Evolutionary conservation across 2,329 filamentous ascomycete genomes (phyloP).

Genomic region (Alternaria arbusti): DNA sequence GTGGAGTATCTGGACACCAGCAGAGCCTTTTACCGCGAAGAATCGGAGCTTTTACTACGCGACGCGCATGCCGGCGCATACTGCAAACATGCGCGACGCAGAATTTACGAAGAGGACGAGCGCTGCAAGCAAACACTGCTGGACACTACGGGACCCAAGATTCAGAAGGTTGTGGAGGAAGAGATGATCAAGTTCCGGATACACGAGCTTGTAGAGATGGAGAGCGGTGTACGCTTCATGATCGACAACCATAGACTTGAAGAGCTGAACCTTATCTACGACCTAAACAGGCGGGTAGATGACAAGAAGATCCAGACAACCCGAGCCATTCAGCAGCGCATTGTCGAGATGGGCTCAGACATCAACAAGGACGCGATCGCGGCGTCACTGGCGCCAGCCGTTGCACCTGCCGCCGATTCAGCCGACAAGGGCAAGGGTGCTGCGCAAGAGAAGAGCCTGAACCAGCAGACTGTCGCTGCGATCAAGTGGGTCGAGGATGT

Average conservation of each 20-base stretch:
- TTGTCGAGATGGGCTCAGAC: slow-evolving; percentile 80
- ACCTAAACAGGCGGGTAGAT: slow-evolving; percentile 79
- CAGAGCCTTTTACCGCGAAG: slow-evolving; percentile 73
- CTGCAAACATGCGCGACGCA: slow-evolving; percentile 74
- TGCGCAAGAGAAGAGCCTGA: slow-evolving; percentile 59
- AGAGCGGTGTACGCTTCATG: slow-evolving; percentile 88
- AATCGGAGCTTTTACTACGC: slow-evolving; percentile 76
- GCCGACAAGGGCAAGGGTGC: slow-evolving; percentile 58
- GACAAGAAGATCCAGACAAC: slow-evolving; percentile 73
- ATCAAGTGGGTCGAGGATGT: slow-evolving; percentile 97
- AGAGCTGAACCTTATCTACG: slow-evolving; percentile 81
- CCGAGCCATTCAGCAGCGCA: slow-evolving; percentile 72
- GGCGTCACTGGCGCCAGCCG: slow-evolving; percentile 63
- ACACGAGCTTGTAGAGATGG: slow-evolving; percentile 80
- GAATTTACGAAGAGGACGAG: slow-evolving; percentile 80
- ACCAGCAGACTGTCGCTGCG: slow-evolving; percentile 83
- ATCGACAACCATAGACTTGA: slow-evolving; percentile 84
- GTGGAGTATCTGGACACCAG: slow-evolving; percentile 75
- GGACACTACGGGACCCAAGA: slow-evolving; percentile 72
- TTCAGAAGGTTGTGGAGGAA: slow-evolving; percentile 77
- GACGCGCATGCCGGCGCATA: slow-evolving; percentile 83
- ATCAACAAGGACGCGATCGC: slow-evolving; percentile 73
- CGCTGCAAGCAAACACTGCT: slow-evolving; percentile 85
- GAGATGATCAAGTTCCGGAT: slow-evolving; percentile 81
- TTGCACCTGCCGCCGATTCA: slow-evolving; percentile 50